These are phyloP conservation scores for Diplodia sapinea DNA, from an alignment of 2,329 filamentous ascomycete species.

Conservation along the genomic window DNA sequence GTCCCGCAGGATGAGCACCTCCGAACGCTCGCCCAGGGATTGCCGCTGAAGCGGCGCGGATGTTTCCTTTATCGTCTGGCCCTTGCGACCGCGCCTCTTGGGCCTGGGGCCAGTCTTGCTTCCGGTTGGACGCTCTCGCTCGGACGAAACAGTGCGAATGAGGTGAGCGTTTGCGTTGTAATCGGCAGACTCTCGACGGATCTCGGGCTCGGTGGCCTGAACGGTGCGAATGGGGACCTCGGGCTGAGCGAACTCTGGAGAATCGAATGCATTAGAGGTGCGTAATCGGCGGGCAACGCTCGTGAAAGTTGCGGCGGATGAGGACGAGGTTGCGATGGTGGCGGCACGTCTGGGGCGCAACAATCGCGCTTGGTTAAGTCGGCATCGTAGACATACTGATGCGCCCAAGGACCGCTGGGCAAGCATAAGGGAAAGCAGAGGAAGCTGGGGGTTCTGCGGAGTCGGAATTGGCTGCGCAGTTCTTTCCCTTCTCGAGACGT, in stretches of 20 bases:
- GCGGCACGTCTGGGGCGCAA: neutral
- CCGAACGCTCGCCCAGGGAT: constrained; percentile 44
- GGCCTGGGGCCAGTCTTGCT: neutral
- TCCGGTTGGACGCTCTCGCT: no score
- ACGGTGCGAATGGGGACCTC: neutral
- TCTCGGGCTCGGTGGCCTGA: neutral
- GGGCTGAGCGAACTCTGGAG: constrained; percentile 15
- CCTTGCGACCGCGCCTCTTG: constrained; percentile 36
- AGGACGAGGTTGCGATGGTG: constrained; percentile 32
- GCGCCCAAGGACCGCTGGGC: constrained; percentile 44
- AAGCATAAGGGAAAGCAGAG: constrained; percentile 43
- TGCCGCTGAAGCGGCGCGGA: constrained; percentile 41
- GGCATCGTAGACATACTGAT: constrained; percentile 49
- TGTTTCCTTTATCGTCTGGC: constrained; percentile 37
- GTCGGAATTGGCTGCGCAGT: constrained; percentile 15
- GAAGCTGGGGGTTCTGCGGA: neutral
- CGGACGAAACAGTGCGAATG: neutral
- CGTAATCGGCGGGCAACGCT: constrained; percentile 31
- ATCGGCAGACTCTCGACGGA: neutral
- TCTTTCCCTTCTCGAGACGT: constrained; percentile 1
- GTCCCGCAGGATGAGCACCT: constrained; percentile 46
- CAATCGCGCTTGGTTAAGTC: constrained; percentile 40
- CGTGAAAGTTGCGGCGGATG: constrained; percentile 34
- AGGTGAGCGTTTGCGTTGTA: neutral
- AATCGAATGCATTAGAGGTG: constrained; percentile 36